These are phyloP conservation scores for Pichia sp. DNA, from an alignment of 1,139 yeast genomes.

Conservation along the genomic window DNA sequence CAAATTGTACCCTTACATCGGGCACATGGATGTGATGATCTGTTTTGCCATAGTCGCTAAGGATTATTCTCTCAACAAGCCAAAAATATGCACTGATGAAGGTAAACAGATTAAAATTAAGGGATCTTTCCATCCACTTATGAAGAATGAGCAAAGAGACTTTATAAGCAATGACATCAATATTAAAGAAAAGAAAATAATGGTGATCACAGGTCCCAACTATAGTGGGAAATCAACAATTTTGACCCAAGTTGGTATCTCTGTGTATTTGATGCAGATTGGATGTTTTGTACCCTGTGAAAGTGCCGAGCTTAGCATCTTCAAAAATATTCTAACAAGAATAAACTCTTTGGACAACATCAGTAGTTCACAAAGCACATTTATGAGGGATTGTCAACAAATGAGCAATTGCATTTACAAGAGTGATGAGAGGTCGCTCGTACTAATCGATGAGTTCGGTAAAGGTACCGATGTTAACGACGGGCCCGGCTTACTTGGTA, in stretches of 20 bases:
- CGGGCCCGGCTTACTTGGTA: conserved; percentile 39
- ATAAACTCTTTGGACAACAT: conserved; percentile 34
- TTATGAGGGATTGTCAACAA: conserved; percentile 39
- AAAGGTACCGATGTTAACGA: conserved; percentile 42
- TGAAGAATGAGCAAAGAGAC: conserved; percentile 27
- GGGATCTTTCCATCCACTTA: conserved; percentile 33
- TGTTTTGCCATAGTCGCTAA: conserved; percentile 33
- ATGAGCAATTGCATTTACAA: conserved; percentile 27
- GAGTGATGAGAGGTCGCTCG: conserved; percentile 30
- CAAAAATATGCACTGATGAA: conserved; percentile 28
- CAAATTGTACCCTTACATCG: conserved; percentile 21
- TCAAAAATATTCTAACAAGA: conserved; percentile 32
- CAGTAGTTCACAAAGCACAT: conserved; percentile 37
- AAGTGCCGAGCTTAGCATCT: conserved; percentile 35
- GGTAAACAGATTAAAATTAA: conserved; percentile 18
- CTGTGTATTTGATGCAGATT: conserved; percentile 38
- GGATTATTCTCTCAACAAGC: conserved; percentile 30
- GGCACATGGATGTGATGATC: conserved; percentile 34
- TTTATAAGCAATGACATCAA: conserved; percentile 19
- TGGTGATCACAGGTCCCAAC: conserved; percentile 44
- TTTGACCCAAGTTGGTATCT: conserved; percentile 37
- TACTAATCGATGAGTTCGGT: conserved; percentile 46
- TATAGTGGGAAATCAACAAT: conserved; percentile 46
- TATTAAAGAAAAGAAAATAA: conserved; percentile 32
- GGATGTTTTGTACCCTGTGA: conserved; percentile 44